These are phyloP conservation scores for Byssoonygena ceratinophila DNA, from an alignment of 2,329 filamentous ascomycete species.

Conservation along the genomic window DNA sequence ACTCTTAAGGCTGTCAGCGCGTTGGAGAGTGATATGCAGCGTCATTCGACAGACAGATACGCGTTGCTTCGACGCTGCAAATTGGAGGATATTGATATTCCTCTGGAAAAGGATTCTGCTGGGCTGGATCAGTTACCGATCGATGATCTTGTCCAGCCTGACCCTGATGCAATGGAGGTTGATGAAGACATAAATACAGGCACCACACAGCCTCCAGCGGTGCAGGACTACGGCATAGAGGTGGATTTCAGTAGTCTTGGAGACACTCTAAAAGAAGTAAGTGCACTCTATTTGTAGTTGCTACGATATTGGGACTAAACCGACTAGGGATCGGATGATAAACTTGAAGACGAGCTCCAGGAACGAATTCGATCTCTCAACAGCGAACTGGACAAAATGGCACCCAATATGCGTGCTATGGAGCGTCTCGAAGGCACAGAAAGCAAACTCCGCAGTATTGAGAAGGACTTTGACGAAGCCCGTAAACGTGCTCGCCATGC, in stretches of 20 bases:
- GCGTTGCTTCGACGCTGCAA: conserved; percentile 77
- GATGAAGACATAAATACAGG: conserved; percentile 54
- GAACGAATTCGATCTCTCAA: conserved; percentile 67
- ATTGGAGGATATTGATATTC: conserved; percentile 82
- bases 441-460: conserved; percentile 67
- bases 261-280: conserved; percentile 67
- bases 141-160: conserved; percentile 63
- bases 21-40: conserved; percentile 77
- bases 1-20: conserved; percentile 62
- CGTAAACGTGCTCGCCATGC: conserved; percentile 62
- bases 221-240: conserved; percentile 85
- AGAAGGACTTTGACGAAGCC: conserved; percentile 80
- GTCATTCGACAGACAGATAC: conserved; percentile 73
- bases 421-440: conserved; percentile 83
- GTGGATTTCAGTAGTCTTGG: conserved; percentile 75
- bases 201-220: conserved; percentile 47
- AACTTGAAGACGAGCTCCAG: conserved; percentile 62
- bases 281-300: conserved; percentile 20
- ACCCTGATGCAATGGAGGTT: conserved; percentile 85
- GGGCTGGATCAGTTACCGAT: conserved; percentile 73
- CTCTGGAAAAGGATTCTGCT: conserved; percentile 59
- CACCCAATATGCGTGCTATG: conserved; percentile 91
- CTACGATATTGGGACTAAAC: conserved; percentile 22
- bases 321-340: conserved; percentile 54
- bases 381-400: conserved; percentile 79